Conservation (phyloP, 352 stramenopile species). For the Pythium folliculosum region DNA sequence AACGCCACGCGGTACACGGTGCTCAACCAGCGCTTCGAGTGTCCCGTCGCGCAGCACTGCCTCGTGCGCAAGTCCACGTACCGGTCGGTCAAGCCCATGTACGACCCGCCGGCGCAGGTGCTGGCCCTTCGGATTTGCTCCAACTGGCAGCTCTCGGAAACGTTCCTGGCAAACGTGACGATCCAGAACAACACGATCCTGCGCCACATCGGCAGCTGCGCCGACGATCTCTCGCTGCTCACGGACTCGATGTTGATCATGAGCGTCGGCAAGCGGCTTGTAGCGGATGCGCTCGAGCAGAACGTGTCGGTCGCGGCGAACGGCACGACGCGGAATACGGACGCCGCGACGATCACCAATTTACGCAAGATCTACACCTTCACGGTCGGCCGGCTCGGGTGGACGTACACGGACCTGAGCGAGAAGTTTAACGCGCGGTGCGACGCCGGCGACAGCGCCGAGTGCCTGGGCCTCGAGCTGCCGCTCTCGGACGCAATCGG, state of each 20-base stretch:
- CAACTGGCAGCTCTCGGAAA: not conserved
- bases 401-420: constrained; percentile 17
- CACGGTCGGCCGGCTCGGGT: constrained; percentile 25
- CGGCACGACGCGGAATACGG: not conserved
- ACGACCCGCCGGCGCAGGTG: constrained; percentile 7
- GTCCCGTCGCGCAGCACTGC: not conserved
- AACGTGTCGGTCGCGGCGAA: not conserved
- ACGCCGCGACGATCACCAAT: constrained; percentile 13
- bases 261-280: constrained; percentile 13
- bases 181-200: too few relatives aligned
- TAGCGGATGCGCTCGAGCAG: constrained; percentile 6
- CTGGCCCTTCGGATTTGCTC: constrained; percentile 6
- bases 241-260: constrained; percentile 7
- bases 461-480: not conserved
- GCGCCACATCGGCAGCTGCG: not conserved
- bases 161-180: not conserved
- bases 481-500: not conserved
- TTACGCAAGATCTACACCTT: constrained; percentile 28
- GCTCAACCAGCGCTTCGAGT: not conserved
- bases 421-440: constrained; percentile 18
- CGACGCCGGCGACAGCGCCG: not conserved
- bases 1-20: constrained; percentile 3
- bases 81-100: not conserved
- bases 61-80: not conserved
- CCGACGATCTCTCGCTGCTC: too few relatives aligned